A percentile compares a stretch with the other conserved stretches of the same genome.
phyloP scores from a whole-genome alignment of 257 asterid species.

The Eustoma russellianum region DNA sequence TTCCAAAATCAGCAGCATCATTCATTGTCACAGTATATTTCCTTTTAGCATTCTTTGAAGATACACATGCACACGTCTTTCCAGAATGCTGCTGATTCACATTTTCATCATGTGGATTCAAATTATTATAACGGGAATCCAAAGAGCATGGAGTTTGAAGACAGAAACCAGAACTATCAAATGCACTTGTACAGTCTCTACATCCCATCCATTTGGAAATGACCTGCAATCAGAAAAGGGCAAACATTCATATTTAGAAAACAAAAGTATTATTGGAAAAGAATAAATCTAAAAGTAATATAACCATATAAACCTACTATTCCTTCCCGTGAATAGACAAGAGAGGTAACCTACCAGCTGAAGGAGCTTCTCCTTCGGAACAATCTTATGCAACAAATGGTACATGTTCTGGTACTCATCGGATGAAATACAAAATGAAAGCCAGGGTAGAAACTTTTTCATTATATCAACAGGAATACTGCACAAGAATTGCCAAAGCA shows the following conservation, averaged over 20 bases:
- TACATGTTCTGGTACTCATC: slow-evolving; percentile 32
- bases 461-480: slow-evolving; percentile 43
- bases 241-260: slow-evolving; percentile 5
- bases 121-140: slow-evolving; percentile 10
- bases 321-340: not conserved
- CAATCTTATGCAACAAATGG: slow-evolving; percentile 24
- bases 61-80: slow-evolving; percentile 17
- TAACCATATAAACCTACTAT: slow-evolving; percentile 2
- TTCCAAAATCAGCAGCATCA: slow-evolving; percentile 16
- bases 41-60: slow-evolving; percentile 26
- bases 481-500: slow-evolving; percentile 43
- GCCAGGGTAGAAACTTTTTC: slow-evolving; percentile 40
- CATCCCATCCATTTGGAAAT: slow-evolving; percentile 36
- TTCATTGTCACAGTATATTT: slow-evolving; percentile 12
- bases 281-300: not conserved
- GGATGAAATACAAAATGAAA: slow-evolving; percentile 30
- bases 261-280: not conserved
- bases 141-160: slow-evolving; percentile 9
- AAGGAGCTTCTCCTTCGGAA: slow-evolving; percentile 44
- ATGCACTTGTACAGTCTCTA: slow-evolving; percentile 4
- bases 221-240: slow-evolving; percentile 22
- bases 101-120: not conserved
- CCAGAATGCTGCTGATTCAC: slow-evolving; percentile 5
- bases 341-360: slow-evolving; percentile 25
- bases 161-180: slow-evolving; percentile 12